These are phyloP conservation scores for Saccharomycopsis oosterbeekiorum DNA, from an alignment of 805 yeast genomes.

Conservation along the genomic window DNA sequence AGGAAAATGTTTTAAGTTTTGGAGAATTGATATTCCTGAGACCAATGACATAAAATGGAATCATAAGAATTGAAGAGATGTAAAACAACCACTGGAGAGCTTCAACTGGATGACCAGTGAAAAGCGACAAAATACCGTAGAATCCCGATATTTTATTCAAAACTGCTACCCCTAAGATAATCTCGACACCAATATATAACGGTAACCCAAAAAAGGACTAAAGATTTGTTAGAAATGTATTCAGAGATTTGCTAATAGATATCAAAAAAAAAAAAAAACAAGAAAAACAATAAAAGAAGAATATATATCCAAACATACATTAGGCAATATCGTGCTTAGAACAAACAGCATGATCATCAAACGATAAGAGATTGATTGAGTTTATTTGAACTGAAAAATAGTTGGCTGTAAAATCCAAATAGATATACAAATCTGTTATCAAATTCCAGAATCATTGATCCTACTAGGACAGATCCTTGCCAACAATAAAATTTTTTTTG, in stretches of 20 bases:
- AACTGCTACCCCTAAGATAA: slow-evolving; percentile 62
- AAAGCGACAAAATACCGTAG: slow-evolving; percentile 74
- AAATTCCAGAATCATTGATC: no score
- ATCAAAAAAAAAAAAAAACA: neutral
- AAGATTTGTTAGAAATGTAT: neutral
- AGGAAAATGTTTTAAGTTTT: slow-evolving; percentile 49
- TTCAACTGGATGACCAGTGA: slow-evolving; percentile 83
- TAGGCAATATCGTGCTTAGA: neutral
- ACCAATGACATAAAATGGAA: slow-evolving; percentile 60
- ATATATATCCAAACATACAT: neutral
- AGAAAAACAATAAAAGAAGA: neutral
- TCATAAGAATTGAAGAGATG: slow-evolving; percentile 46
- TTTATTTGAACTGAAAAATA: no score
- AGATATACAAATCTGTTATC: no score
- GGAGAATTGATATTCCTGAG: slow-evolving; percentile 41
- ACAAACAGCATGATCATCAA: neutral
- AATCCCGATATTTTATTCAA: slow-evolving; percentile 84
- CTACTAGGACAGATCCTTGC: neutral
- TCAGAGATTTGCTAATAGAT: neutral
- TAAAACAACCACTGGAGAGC: slow-evolving; percentile 78
- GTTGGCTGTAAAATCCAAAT: no score
- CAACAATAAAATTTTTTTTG: neutral
- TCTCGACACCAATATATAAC: slow-evolving; percentile 78
- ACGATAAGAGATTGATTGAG: no score
- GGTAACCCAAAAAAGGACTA: slow-evolving; percentile 70